Conservation (phyloP, 768 basidiomycete genomes). For the Mycena albidolilacea region DNA sequence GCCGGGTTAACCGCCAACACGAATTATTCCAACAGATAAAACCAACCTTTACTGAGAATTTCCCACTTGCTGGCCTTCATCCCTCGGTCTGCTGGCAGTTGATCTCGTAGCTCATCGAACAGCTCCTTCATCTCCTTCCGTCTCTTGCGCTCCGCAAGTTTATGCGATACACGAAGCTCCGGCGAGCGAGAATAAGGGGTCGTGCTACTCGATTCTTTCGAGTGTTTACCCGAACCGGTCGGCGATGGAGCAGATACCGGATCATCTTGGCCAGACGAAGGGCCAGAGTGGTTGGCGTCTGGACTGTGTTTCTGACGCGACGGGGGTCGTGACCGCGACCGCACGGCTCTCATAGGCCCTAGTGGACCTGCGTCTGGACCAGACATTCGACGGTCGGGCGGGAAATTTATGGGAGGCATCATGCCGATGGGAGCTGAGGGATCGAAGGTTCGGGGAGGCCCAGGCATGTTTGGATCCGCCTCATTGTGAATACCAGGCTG, state of each 20-base stretch:
- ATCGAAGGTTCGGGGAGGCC: conserved; percentile 64
- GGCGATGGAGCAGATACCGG: conserved; percentile 54
- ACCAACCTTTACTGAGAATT: conserved; percentile 93
- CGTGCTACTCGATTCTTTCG: conserved; percentile 64
- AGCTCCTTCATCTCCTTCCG: conserved; percentile 99
- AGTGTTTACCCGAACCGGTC: conserved; percentile 51
- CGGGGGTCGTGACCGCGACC: conserved; percentile 80
- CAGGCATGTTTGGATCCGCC: conserved; percentile 59
- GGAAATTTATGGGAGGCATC: conserved; percentile 72
- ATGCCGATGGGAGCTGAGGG: conserved; percentile 61
- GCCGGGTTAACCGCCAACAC: conserved; percentile 29
- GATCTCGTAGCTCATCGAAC: conserved; percentile 96
- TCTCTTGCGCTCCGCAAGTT: conserved; percentile 96
- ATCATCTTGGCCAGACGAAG: conserved; percentile 64
- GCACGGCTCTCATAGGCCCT: conserved; percentile 64
- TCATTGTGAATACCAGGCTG: conserved; percentile 58
- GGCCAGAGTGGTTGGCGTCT: conserved; percentile 57
- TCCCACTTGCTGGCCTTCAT: conserved; percentile 99
- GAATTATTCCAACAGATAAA: conserved; percentile 6
- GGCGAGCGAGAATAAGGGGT: conserved; percentile 97
- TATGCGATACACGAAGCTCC: conserved; percentile 95
- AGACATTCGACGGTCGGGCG: conserved; percentile 83
- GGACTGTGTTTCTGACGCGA: conserved; percentile 69
- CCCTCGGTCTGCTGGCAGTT: conserved; percentile 91
- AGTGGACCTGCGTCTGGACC: conserved; percentile 71